A percentile compares a stretch with the other conserved stretches of the same genome.
These are phyloP conservation scores for Calycina marina DNA, from an alignment of 2,329 filamentous ascomycete genomes.

Conservation along the genomic window DNA sequence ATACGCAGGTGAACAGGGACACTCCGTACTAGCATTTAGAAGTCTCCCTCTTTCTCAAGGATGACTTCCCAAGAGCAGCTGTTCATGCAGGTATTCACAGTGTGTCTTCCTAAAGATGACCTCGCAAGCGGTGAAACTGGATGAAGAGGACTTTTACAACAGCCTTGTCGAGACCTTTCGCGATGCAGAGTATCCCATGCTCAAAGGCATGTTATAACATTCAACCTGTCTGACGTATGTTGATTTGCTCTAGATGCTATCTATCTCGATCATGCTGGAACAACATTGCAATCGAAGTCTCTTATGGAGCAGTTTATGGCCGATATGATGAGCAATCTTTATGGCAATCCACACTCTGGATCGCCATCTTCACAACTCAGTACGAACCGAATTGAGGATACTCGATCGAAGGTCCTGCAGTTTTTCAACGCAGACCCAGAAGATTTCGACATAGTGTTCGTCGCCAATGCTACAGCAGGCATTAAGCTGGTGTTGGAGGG, in stretches of 20 bases:
- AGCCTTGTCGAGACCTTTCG: slow-evolving; percentile 42
- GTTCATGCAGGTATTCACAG: too few species aligned
- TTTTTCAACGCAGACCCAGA: slow-evolving; percentile 74
- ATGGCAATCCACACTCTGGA: slow-evolving; percentile 85
- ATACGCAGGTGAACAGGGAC: too few species aligned
- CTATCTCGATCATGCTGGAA: slow-evolving; percentile 93
- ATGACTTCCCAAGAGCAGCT: not conserved
- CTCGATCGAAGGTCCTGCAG: slow-evolving; percentile 52
- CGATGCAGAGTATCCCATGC: slow-evolving; percentile 51
- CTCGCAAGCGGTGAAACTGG: slow-evolving; percentile 8
- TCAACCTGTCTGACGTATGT: too few species aligned
- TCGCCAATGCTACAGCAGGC: slow-evolving; percentile 80
- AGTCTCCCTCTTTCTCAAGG: too few species aligned
- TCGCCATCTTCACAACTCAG: slow-evolving; percentile 69
- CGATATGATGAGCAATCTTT: slow-evolving; percentile 64
- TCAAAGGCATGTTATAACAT: slow-evolving; percentile 47
- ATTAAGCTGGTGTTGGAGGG: slow-evolving; percentile 77
- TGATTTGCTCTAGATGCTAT: slow-evolving; percentile 17
- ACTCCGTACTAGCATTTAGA: too few species aligned
- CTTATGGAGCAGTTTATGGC: slow-evolving; percentile 58
- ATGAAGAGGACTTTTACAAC: slow-evolving; percentile 33
- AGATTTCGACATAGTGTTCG: slow-evolving; percentile 79
- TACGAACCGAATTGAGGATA: slow-evolving; percentile 59
- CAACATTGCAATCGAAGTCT: slow-evolving; percentile 69
- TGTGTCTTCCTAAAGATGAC: too few species aligned